phyloP scores from a whole-genome alignment of 495 filamentous ascomycete species.

The Tuber aestivum region DNA sequence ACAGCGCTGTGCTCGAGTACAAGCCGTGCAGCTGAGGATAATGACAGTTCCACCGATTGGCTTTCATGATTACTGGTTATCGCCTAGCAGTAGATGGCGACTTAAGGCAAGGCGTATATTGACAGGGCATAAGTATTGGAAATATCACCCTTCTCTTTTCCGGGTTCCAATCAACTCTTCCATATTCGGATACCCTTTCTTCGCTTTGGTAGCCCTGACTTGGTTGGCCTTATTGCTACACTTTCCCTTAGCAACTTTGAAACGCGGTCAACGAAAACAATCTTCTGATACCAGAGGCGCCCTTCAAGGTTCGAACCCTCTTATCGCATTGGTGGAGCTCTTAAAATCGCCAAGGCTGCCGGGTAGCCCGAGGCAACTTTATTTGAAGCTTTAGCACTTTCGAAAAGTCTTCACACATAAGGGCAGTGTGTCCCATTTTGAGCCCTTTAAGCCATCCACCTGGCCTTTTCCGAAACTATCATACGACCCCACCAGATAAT shows the following conservation, averaged over 20 bases:
- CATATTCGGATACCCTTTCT: not conserved
- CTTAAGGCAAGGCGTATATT: not conserved
- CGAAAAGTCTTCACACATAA: not conserved
- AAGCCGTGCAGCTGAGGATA: not conserved
- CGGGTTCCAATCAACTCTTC: not conserved
- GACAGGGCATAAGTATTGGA: not conserved
- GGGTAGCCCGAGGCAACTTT: not conserved
- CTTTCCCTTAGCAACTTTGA: not conserved
- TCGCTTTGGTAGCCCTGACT: not conserved
- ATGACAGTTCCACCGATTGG: not conserved
- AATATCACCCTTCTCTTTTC: not conserved
- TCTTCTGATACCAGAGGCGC: not conserved
- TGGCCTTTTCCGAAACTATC: not conserved
- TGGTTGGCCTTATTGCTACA: not conserved
- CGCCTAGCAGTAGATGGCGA: not conserved
- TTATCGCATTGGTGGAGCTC: not conserved
- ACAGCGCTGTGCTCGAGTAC: not conserved
- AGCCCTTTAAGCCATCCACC: not conserved
- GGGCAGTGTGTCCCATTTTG: not conserved
- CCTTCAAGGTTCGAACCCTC: not conserved
- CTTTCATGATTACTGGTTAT: not conserved
- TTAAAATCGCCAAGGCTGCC: not conserved
- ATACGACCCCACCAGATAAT: not conserved
- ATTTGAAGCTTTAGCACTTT: not conserved
- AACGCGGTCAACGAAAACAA: not conserved